Percentiles rank a stretch among this genome's conserved stretches.
These are phyloP conservation scores for Trichoderma polysporum DNA, from an alignment of 2,329 filamentous ascomycete genomes.

Conservation along the genomic window DNA sequence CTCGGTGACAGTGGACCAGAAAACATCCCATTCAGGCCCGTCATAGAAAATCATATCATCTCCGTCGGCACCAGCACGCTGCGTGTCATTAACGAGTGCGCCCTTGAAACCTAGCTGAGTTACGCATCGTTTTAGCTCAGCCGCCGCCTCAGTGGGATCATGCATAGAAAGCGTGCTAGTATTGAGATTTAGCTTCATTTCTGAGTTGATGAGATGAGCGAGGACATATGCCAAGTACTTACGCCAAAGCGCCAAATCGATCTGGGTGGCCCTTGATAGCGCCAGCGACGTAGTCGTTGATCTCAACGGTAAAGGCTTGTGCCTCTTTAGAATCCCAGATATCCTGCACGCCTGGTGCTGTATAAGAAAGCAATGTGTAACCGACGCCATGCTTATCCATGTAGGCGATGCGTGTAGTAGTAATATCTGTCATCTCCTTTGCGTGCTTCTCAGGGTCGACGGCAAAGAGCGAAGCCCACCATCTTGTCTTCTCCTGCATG, in stretches of 20 bases:
- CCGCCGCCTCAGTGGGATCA: slow-evolving; percentile 49
- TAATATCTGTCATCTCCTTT: slow-evolving; percentile 50
- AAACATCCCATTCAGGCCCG: slow-evolving; percentile 57
- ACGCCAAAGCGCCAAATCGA: slow-evolving; percentile 49
- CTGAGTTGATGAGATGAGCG: not conserved
- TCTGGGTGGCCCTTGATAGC: slow-evolving; percentile 40
- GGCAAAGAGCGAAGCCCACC: slow-evolving; percentile 62
- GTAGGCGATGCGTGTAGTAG: slow-evolving; percentile 42
- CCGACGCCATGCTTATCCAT: slow-evolving; percentile 49
- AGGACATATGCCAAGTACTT: slow-evolving; percentile 19
- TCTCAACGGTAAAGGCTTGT: slow-evolving; percentile 41
- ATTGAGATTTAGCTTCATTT: not conserved
- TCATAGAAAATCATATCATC: slow-evolving; percentile 66
- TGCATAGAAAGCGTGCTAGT: slow-evolving; percentile 52
- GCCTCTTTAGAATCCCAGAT: slow-evolving; percentile 44
- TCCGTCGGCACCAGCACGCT: slow-evolving; percentile 57
- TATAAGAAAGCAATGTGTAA: slow-evolving; percentile 50
- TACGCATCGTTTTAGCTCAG: slow-evolving; percentile 54
- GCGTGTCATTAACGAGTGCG: slow-evolving; percentile 61
- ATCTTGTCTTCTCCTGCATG: slow-evolving; percentile 56
- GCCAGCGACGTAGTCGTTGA: slow-evolving; percentile 43
- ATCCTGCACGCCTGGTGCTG: slow-evolving; percentile 49
- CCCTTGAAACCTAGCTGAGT: slow-evolving; percentile 61
- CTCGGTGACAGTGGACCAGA: slow-evolving; percentile 58
- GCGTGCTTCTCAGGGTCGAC: slow-evolving; percentile 59